Conservation (phyloP, 805 yeast genomes). For the Lachancea mirantina region DNA sequence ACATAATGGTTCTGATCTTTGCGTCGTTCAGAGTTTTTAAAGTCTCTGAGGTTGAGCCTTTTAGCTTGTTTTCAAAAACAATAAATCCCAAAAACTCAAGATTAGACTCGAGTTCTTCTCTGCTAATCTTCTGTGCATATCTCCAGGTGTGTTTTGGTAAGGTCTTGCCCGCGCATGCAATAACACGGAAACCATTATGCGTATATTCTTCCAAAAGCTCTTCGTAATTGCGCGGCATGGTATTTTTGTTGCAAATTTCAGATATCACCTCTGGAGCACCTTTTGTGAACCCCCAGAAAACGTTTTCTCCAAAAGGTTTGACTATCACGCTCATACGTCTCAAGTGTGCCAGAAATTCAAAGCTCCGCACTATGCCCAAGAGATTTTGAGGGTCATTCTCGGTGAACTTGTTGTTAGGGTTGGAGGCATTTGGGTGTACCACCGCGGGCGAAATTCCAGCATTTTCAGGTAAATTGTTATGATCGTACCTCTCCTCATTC, state of each 20-base stretch:
- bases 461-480: conserved; percentile 36
- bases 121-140: conserved; percentile 41
- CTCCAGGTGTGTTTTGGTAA: conserved; percentile 40
- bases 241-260: conserved; percentile 61
- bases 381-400: conserved; percentile 32
- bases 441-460: conserved; percentile 42
- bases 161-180: conserved; percentile 78
- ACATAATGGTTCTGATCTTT: conserved; percentile 78
- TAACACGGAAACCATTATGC: conserved; percentile 89
- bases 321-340: conserved; percentile 88
- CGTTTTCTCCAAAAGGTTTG: conserved; percentile 36
- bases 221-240: conserved; percentile 70
- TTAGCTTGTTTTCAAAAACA: conserved; percentile 85
- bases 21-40: conserved; percentile 58
- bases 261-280: conserved; percentile 97
- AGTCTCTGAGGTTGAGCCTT: conserved; percentile 57
- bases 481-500: conserved; percentile 35
- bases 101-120: conserved; percentile 64
- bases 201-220: conserved; percentile 77
- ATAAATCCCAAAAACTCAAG: conserved; percentile 81
- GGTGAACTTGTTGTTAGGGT: conserved; percentile 30
- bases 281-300: conserved; percentile 59
- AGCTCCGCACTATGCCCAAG: conserved; percentile 46
- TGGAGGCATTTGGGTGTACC: conserved; percentile 36
- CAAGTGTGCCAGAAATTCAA: conserved; percentile 77